Evolutionary conservation across 1,139 yeast genomes (phyloP).

Genomic region (Blastobotrys apis): DNA sequence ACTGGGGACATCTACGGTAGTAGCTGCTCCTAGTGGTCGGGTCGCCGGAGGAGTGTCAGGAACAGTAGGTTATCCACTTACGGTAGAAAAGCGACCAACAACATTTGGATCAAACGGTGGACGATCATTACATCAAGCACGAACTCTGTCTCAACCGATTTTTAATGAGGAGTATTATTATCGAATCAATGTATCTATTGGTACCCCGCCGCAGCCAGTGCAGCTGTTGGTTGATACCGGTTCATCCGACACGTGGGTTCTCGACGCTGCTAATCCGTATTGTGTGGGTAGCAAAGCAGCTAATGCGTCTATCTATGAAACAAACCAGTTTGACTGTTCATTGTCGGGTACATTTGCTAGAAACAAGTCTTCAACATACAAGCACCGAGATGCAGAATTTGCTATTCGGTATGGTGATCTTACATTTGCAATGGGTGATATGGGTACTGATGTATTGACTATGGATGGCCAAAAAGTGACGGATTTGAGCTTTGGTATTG

Average conservation of each 20-base stretch:
- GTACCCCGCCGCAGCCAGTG: slow-evolving; percentile 24
- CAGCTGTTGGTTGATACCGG: slow-evolving; percentile 52
- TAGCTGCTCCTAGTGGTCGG: neutral
- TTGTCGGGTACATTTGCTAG: slow-evolving; percentile 25
- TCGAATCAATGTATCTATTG: slow-evolving; percentile 28
- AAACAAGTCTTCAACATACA: slow-evolving; percentile 20
- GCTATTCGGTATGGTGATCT: slow-evolving; percentile 57
- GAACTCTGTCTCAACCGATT: slow-evolving; percentile 12
- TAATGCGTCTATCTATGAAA: slow-evolving; percentile 17
- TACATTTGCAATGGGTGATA: slow-evolving; percentile 56
- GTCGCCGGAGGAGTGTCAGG: slow-evolving; percentile 1
- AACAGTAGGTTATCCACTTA: slow-evolving; percentile 7
- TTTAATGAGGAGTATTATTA: slow-evolving; percentile 29
- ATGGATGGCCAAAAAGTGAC: slow-evolving; percentile 29
- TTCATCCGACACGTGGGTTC: slow-evolving; percentile 64
- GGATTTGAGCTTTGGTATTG: slow-evolving; percentile 30
- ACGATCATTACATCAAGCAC: slow-evolving; percentile 1
- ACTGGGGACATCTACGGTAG: neutral
- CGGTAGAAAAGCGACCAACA: slow-evolving; percentile 4
- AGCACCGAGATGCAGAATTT: slow-evolving; percentile 30
- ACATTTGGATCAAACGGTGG: neutral
- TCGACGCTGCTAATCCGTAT: slow-evolving; percentile 28
- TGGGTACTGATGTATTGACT: slow-evolving; percentile 53
- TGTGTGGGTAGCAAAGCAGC: slow-evolving; percentile 21
- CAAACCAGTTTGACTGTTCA: slow-evolving; percentile 23